phyloP scores from a whole-genome alignment of 768 basidiomycete genomes.

The Rhodotorula diobovata region DNA sequence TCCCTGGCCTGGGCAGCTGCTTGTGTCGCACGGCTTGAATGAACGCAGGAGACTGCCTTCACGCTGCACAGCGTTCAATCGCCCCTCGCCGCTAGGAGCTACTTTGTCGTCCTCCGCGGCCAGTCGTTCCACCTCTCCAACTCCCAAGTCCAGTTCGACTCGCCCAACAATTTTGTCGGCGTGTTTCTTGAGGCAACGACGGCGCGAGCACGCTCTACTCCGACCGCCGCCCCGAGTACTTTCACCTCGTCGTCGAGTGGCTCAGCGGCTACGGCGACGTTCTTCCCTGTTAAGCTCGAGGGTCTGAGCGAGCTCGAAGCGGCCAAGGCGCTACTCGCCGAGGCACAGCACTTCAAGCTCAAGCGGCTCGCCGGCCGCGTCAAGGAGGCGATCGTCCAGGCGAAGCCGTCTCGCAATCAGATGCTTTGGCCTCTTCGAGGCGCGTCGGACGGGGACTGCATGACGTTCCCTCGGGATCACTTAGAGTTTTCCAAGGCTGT shows the following conservation, averaged over 20 bases:
- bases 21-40: too few relatives aligned
- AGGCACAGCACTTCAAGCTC: slow-evolving; percentile 6
- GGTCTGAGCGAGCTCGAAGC: background rate
- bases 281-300: background rate
- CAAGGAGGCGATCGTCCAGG: background rate
- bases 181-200: background rate
- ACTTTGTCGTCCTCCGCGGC: slow-evolving; percentile 1
- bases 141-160: background rate
- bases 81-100: background rate
- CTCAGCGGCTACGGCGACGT: slow-evolving; percentile 3
- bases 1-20: too few relatives aligned
- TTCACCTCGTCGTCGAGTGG: slow-evolving; percentile 2
- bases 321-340: background rate
- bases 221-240: background rate
- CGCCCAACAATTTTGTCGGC: background rate
- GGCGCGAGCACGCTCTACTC: background rate
- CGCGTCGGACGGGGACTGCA: too few relatives aligned
- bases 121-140: background rate
- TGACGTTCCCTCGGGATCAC: too few relatives aligned
- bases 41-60: too few relatives aligned
- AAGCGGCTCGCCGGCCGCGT: background rate
- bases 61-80: too few relatives aligned
- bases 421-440: background rate
- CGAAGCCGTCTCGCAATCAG: too few relatives aligned
- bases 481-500: too few relatives aligned